A percentile compares a stretch with the other conserved stretches of the same genome.
Conservation (phyloP, 2,329 filamentous ascomycete species). For the Purpureocillium takamizusanense region DNA sequence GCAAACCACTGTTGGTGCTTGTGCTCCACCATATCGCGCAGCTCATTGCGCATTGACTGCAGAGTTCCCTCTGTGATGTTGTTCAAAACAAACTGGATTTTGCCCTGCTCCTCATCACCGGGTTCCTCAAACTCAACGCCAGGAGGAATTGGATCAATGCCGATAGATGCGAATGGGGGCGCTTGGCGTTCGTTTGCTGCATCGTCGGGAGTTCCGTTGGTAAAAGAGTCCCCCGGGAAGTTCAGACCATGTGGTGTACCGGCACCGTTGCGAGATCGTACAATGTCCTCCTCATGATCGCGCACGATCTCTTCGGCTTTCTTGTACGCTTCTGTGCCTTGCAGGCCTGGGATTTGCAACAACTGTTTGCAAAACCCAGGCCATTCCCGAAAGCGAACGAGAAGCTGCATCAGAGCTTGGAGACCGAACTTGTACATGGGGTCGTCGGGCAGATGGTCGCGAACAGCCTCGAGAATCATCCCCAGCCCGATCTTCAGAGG, state of each 20-base stretch:
- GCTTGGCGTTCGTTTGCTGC: conserved; percentile 49
- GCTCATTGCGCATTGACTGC: conserved; percentile 71
- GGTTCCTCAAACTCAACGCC: conserved; percentile 70
- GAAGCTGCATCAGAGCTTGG: conserved; percentile 85
- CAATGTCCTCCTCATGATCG: conserved; percentile 53
- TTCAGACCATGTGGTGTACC: conserved; percentile 24
- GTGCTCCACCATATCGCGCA: conserved; percentile 68
- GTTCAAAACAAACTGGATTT: conserved; percentile 91
- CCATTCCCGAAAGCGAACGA: conserved; percentile 80
- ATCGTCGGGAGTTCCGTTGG: conserved; percentile 66
- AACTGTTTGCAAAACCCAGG: conserved; percentile 87
- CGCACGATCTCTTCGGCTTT: conserved; percentile 75
- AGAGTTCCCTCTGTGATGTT: conserved; percentile 90
- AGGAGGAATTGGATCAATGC: conserved; percentile 59
- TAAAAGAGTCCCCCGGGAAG: conserved; percentile 39
- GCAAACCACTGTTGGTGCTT: conserved; percentile 96
- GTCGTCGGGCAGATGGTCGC: conserved; percentile 72
- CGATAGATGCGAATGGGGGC: conserved; percentile 69
- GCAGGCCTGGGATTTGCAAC: conserved; percentile 70
- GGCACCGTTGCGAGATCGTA: conserved; percentile 45
- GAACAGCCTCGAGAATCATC: conserved; percentile 95
- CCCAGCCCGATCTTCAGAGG: conserved; percentile 89
- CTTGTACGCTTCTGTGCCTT: conserved; percentile 74
- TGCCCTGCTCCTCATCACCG: conserved; percentile 76
- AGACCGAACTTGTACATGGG: conserved; percentile 98